Evolutionary conservation across 169 alveolate species (phyloP), one percentile per base, ranked within the genome.

Genomic region (Cryptosporidium parvum): DNA sequence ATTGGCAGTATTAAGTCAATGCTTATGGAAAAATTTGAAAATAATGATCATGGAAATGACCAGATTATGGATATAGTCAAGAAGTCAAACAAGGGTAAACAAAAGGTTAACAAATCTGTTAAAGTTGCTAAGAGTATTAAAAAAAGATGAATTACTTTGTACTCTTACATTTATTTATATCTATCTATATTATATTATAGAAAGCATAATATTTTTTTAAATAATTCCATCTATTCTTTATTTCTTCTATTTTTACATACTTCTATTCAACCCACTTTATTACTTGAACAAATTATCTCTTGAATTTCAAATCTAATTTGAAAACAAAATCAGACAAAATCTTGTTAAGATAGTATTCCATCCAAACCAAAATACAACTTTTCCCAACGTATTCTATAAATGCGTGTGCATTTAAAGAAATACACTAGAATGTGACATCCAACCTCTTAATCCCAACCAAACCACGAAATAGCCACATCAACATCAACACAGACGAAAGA

Each of bases 1-100:
- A 53, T 73, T 0, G 86, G 58, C 5, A 69, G n/a, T 33, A 31
- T 73, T 21, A 73, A 73, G 58, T 73, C 72, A 7, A 73, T n/a
- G 18, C 58, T 73, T 14, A 21, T 73, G 29, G 29, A 53, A 5
- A 59, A 42, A 23, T 52, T 73, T 26, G 86, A 53, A 12, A 29
- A 8, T 61, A 51, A 42, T 33, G 10, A 18, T 9, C 29, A 21
- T 23, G 37, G 37, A n/a, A n/a, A 56, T n/a, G 67, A 56, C 26
- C 29, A 56, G 8, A 56, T 56, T 23, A 56, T 56, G 29, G 35
- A 26, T 3, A 56, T 56, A 23, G 67, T 26, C 37, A 56, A 56
- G 10, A 56, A 6, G 67, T 6, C 67, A 56, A 35, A 26, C 31
- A 52, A 33, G 33, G 39, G 21, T 0, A 56, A 56, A 26, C 10